Evolutionary conservation across 345 rosid species (phyloP), one percentile per base, ranked within the genome.

Genomic region (Linum tenue): DNA sequence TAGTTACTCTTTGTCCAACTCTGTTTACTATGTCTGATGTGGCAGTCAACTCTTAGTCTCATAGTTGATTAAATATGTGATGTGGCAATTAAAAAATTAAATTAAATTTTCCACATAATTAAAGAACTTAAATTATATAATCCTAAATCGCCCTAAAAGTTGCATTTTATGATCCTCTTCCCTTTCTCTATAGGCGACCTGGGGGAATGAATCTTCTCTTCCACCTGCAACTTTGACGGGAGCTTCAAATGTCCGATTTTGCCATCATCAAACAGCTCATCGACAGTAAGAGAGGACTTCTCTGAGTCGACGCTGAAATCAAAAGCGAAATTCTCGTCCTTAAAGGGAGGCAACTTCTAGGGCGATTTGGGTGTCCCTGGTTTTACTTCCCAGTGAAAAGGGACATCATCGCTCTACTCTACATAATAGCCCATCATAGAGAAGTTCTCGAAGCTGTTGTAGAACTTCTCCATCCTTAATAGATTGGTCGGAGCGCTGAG

Each of bases 401-500:
- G 92, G 64, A 87, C 57, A 41, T 72, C 50, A 40, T 67, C 53
- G 5, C 37, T 5, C 5, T 40, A 59, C 0, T 65, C 40, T 12
- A 60, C 72, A 59, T n/a, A n/a, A n/a, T n/a, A n/a, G n/a, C n/a
- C n/a, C n/a, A 12, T 17, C 73, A 12, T 9, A 5, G 70, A 69
- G 10, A 65, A 71, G 36, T 71, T 72, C 3, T 84, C 83, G 36
- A 81, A 81, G 1, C 78, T 81, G 1, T 75, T 62, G 65, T 88
- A 86, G 31, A 88, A 77, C 53, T 84, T 88, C 0, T 87, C 67
- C 56, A 83, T 50, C 3, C 85, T 78, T 1, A 86, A n/a, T n/a
- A n/a, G n/a, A n/a, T n/a, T 90, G 1, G 90, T 70, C 12, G 99
- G 99, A 36, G 92, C 88, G 63, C 96, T 89, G 59, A 82, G 79